These are phyloP conservation scores for Eleusine coracana DNA, from an alignment of 176 grass and related monocot species.

Conservation along the genomic window DNA sequence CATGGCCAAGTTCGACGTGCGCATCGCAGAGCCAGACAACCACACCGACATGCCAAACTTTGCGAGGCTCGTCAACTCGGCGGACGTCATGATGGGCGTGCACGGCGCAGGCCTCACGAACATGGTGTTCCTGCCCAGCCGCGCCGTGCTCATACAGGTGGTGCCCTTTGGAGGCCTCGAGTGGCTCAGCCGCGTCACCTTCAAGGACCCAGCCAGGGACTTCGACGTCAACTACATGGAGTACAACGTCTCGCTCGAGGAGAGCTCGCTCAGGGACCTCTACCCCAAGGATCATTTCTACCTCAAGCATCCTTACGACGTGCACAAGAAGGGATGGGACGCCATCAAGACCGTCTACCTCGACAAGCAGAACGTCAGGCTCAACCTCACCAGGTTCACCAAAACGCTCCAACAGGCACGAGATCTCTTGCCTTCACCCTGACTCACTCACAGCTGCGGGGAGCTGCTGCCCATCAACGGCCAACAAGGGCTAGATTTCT, in stretches of 20 bases:
- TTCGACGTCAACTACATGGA: constrained; percentile 72
- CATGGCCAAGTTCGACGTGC: constrained; percentile 58
- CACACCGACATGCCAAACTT: constrained; percentile 55
- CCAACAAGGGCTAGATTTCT: constrained; percentile 22
- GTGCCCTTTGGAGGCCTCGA: constrained; percentile 65
- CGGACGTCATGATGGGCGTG: constrained; percentile 75
- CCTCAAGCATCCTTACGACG: constrained; percentile 50
- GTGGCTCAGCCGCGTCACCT: constrained; percentile 45
- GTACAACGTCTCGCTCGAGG: constrained; percentile 66
- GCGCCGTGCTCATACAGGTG: constrained; percentile 68
- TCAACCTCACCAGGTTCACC: constrained; percentile 57
- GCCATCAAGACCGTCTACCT: constrained; percentile 56
- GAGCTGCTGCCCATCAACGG: not conserved
- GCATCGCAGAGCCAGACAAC: constrained; percentile 58
- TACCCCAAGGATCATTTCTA: constrained; percentile 68
- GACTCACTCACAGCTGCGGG: not conserved
- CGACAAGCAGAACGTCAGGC: constrained; percentile 60
- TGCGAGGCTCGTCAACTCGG: constrained; percentile 64
- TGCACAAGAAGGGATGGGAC: constrained; percentile 61
- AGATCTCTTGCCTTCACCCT: constrained; percentile 2
- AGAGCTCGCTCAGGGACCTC: constrained; percentile 61
- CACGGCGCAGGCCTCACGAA: constrained; percentile 76
- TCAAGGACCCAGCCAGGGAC: constrained; percentile 48
- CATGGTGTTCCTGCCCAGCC: constrained; percentile 70
- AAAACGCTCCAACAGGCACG: constrained; percentile 49